These are phyloP conservation scores for Annulohypoxylon bovei DNA, from an alignment of 495 filamentous ascomycete genomes.

Conservation along the genomic window DNA sequence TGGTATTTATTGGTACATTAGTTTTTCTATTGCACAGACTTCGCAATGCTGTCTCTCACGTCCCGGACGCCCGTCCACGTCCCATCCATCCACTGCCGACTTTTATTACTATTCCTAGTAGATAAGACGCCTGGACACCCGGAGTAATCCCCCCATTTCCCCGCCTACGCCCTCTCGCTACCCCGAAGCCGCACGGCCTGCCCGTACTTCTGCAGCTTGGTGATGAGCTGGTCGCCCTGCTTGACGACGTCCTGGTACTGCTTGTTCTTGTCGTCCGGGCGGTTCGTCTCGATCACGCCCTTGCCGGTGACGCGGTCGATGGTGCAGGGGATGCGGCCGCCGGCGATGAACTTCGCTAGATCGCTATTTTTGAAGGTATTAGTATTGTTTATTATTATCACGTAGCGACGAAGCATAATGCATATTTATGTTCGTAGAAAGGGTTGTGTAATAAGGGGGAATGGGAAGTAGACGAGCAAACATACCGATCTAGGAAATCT, in stretches of 20 bases:
- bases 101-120: neutral
- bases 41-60: neutral
- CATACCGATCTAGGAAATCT: constrained; percentile 92
- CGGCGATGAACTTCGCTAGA: constrained; percentile 95
- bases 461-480: constrained; percentile 2
- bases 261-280: constrained; percentile 98
- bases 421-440: neutral
- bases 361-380: constrained; percentile 66
- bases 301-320: constrained; percentile 91
- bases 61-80: constrained; percentile 2
- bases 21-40: constrained; percentile 21
- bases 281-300: constrained; percentile 96
- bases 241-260: constrained; percentile 97
- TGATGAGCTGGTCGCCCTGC: constrained; percentile 96
- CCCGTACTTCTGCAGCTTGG: constrained; percentile 98
- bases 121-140: too few relatives aligned
- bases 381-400: too few relatives aligned
- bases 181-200: constrained; percentile 94
- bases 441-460: neutral
- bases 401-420: too few relatives aligned
- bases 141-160: neutral
- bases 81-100: neutral
- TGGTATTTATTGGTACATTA: constrained; percentile 34
- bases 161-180: constrained; percentile 79
- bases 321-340: constrained; percentile 90